These are phyloP conservation scores for Botryotinia convoluta DNA, from an alignment of 2,329 filamentous ascomycete species.

Conservation along the genomic window DNA sequence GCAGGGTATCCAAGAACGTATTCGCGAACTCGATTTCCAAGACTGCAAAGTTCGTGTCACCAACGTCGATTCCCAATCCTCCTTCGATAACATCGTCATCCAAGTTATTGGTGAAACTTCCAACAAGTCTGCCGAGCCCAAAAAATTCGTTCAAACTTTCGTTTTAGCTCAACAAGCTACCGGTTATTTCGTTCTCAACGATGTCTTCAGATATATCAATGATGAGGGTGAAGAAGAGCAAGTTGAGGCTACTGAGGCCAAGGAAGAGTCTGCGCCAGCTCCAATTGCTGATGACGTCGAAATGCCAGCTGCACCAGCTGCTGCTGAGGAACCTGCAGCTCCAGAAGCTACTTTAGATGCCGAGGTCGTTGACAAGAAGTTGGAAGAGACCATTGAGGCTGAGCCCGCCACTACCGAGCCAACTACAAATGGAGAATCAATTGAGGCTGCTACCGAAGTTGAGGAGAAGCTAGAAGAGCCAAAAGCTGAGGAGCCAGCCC, in stretches of 20 bases:
- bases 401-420: constrained; percentile 39
- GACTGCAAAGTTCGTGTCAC: constrained; percentile 98
- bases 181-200: constrained; percentile 97
- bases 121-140: constrained; percentile 85
- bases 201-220: constrained; percentile 92
- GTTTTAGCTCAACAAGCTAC: constrained; percentile 94
- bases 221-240: constrained; percentile 77
- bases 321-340: constrained; percentile 38
- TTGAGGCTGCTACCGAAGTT: constrained; percentile 36
- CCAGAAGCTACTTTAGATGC: constrained; percentile 42
- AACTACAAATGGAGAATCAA: constrained; percentile 46
- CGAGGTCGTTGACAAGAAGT: constrained; percentile 67
- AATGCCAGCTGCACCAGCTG: constrained; percentile 36
- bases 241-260: constrained; percentile 43
- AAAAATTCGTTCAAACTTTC: constrained; percentile 97
- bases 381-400: constrained; percentile 58
- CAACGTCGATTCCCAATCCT: constrained; percentile 95
- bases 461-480: constrained; percentile 37
- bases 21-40: constrained; percentile 89
- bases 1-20: constrained; percentile 91
- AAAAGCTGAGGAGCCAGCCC: constrained; percentile 37
- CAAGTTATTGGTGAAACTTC: constrained; percentile 98
- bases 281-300: constrained; percentile 37
- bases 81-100: constrained; percentile 90
- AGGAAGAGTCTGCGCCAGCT: constrained; percentile 32